Base-by-base conservation (phyloP, 192 early-diverging fungal genomes). In the Martensiomyces pterosporus region DNA sequence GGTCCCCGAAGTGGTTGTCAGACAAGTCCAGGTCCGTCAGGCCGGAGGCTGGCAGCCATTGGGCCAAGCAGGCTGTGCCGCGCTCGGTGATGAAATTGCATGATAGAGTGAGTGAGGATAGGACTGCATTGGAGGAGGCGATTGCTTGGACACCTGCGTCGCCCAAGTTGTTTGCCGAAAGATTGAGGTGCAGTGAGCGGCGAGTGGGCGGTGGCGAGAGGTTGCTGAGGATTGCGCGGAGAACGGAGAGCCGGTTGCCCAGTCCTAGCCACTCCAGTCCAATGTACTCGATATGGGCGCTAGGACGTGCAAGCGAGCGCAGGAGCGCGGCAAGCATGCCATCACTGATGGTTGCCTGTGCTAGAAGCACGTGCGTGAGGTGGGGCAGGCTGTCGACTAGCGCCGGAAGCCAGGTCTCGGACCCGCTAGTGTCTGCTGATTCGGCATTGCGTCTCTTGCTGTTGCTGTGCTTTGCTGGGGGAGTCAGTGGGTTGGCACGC, bases 1-100 rank as follows among this genome's bases (percentile, higher is more conserved):
- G 70, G 21, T 73, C 70, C 16, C 70, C 70, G 58, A 73, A 73
- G 37, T 73, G 56, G 42, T 73, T 73, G 47, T 73, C 70, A 3
- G 63, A 66, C 24, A 73, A 47, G 27, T 73, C 70, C 21, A 73
- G 38, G 1, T 44, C 33, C 9, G 36, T 32, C 37, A 73, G 15
- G 3, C 60, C 57, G 4, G 63, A 65, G 5, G 21, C 23, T 1
- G 62, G 69, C 27, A 73, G 62, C 69, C 69, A 73, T 27, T 57
- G 55, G 24, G 69, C 69, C 9, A 73, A 45, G 27, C 50, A 48
- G 0, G 52, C 42, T 0, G 62, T 57, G 19, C 69, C 69, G 6
- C 62, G 62, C 44, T 73, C 69, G 0, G 69, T 73, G 23, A 73
- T 65, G 43, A 73, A 73, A 38, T 73, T 73, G 37, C 59, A 73